These are phyloP conservation scores for Sungouiella thailandica DNA, from an alignment of 805 yeast genomes.

Conservation along the genomic window DNA sequence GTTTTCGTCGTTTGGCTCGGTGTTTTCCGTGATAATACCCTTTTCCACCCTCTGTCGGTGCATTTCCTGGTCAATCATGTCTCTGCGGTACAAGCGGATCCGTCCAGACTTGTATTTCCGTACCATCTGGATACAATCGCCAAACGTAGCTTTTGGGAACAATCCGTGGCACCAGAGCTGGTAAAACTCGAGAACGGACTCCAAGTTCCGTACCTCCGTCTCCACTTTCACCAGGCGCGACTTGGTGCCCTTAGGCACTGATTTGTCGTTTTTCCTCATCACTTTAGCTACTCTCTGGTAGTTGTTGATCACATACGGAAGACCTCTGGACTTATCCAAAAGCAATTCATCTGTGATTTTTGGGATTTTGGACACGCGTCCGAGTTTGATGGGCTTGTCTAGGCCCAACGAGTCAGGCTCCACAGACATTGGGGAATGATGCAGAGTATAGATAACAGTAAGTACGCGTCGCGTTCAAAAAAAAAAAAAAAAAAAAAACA, in stretches of 20 bases:
- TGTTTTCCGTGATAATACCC: constrained; percentile 14
- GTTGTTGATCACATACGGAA: constrained; percentile 28
- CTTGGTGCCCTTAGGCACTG: constrained; percentile 11
- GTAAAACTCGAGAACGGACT: constrained; percentile 35
- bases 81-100: constrained; percentile 11
- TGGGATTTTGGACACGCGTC: constrained; percentile 28
- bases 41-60: constrained; percentile 13
- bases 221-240: constrained; percentile 19
- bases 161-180: constrained; percentile 43
- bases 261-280: constrained; percentile 24
- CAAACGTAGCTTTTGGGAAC: constrained; percentile 15
- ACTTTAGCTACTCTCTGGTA: constrained; percentile 22
- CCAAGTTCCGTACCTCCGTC: constrained; percentile 31
- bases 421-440: not conserved
- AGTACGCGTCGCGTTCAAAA: too few species aligned
- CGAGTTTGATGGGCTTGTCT: constrained; percentile 32
- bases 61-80: constrained; percentile 12
- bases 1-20: constrained; percentile 1
- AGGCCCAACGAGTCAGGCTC: constrained; percentile 21
- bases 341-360: constrained; percentile 36
- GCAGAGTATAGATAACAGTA: too few species aligned
- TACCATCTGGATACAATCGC: constrained; percentile 14
- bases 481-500: too few species aligned
- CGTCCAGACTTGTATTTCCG: constrained; percentile 10
- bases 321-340: constrained; percentile 28